phyloP scores from a whole-genome alignment of 768 basidiomycete genomes.

The Tulasnella sp. region DNA sequence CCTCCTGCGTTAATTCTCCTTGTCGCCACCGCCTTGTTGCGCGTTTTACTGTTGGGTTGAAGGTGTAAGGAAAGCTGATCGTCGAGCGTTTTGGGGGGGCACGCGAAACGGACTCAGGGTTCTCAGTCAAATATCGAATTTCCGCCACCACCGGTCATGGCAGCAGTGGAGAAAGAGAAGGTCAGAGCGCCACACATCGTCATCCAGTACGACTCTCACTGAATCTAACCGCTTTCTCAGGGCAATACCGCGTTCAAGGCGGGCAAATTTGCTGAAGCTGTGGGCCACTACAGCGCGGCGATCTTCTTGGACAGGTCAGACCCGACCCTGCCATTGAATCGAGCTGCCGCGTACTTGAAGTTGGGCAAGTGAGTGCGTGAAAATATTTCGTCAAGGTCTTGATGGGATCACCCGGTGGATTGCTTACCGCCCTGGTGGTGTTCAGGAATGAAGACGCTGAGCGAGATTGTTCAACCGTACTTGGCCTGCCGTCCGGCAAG shows the following conservation, averaged over 20 bases:
- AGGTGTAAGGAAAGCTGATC: neutral
- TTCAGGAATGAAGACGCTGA: slow-evolving; percentile 76
- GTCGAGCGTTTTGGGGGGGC: neutral
- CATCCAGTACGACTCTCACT: neutral
- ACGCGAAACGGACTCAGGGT: neutral
- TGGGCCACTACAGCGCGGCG: slow-evolving; percentile 86
- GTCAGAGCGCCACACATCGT: neutral
- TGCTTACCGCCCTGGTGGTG: neutral
- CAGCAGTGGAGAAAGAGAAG: slow-evolving; percentile 31
- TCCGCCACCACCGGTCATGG: neutral
- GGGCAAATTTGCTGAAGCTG: slow-evolving; percentile 73
- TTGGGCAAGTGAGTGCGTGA: slow-evolving; percentile 81
- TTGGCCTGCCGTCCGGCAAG: slow-evolving; percentile 51
- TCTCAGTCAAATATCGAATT: neutral
- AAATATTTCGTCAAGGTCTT: neutral
- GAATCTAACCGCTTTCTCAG: slow-evolving; percentile 47
- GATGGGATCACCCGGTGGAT: neutral
- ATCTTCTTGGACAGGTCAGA: slow-evolving; percentile 71
- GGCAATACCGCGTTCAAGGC: slow-evolving; percentile 87
- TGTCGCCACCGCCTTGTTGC: slow-evolving; percentile 7
- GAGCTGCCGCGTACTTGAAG: slow-evolving; percentile 91
- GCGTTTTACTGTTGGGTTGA: neutral
- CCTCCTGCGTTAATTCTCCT: neutral
- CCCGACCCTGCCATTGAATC: slow-evolving; percentile 80
- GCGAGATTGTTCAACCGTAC: slow-evolving; percentile 71